These are phyloP conservation scores for Pythium phragmiticola DNA, from an alignment of 352 stramenopile species.

Conservation along the genomic window DNA sequence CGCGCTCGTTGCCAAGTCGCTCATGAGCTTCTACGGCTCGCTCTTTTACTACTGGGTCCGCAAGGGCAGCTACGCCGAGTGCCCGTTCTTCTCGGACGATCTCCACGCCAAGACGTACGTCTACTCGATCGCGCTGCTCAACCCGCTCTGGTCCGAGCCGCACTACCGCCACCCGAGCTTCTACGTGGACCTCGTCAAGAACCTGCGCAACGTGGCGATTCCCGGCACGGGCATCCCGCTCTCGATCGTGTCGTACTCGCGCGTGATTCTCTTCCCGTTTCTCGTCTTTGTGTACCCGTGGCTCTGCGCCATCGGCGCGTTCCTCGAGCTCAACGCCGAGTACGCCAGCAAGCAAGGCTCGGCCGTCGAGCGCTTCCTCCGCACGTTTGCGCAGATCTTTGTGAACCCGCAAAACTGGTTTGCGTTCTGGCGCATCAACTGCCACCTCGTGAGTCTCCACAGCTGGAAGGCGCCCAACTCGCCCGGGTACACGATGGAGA, in stretches of 20 bases:
- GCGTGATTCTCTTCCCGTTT: conserved; percentile 82
- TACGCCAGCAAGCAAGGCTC: conserved; percentile 60
- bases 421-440: conserved; percentile 97
- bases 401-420: conserved; percentile 96
- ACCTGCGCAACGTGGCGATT: conserved; percentile 97
- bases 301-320: conserved; percentile 78
- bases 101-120: conserved; percentile 91
- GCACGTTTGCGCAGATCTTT: conserved; percentile 82
- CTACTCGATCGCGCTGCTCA: conserved; percentile 93
- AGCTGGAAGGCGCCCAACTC: conserved; percentile 91
- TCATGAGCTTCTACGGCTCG: conserved; percentile 78
- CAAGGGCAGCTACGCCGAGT: conserved; percentile 67
- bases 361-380: conserved; percentile 90
- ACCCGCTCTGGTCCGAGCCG: conserved; percentile 93
- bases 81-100: conserved; percentile 75
- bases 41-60: conserved; percentile 80
- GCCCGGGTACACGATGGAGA: conserved; percentile 94
- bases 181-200: conserved; percentile 93
- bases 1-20: conserved; percentile 34
- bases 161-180: conserved; percentile 97
- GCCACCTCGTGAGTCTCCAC: conserved; percentile 93
- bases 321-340: conserved; percentile 66
- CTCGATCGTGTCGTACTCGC: conserved; percentile 84
- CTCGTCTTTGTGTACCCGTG: conserved; percentile 88
- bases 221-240: conserved; percentile 95